phyloP scores from a whole-genome alignment of 148 eudicot species.

The Chenopodium suecicum region DNA sequence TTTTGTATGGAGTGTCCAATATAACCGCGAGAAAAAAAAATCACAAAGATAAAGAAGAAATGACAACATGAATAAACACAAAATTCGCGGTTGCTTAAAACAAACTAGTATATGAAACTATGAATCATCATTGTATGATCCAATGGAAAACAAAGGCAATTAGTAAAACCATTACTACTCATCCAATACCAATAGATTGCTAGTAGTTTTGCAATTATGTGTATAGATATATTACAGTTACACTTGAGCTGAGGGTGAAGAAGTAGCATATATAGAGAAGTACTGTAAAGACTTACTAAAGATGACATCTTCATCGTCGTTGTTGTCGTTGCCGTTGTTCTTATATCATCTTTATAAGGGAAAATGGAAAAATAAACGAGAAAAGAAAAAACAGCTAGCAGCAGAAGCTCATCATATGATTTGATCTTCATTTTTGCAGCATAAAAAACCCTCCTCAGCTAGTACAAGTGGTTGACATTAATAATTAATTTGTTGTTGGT shows the following conservation, averaged over 20 bases:
- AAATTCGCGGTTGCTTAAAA: too few relatives aligned
- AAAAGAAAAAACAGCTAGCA: background rate
- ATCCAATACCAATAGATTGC: background rate
- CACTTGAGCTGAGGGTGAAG: conserved; percentile 15
- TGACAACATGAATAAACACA: too few relatives aligned
- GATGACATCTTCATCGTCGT: background rate
- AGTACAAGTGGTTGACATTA: background rate
- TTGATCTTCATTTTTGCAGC: background rate
- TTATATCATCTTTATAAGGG: background rate
- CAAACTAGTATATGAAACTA: too few relatives aligned
- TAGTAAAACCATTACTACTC: background rate
- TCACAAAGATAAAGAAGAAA: too few relatives aligned
- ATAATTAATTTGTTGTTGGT: conserved; percentile 13
- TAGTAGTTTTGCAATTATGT: conserved; percentile 12
- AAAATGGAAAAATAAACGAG: background rate
- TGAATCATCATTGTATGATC: too few relatives aligned
- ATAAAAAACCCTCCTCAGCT: conserved; percentile 2
- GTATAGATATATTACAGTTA: conserved; percentile 16
- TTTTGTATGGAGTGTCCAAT: too few relatives aligned
- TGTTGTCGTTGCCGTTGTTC: background rate
- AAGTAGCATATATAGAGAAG: background rate
- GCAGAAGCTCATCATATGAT: background rate
- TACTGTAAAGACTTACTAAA: conserved; percentile 9
- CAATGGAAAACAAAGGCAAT: too few relatives aligned
- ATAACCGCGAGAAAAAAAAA: too few relatives aligned